Evolutionary conservation across 2,329 filamentous ascomycete genomes (phyloP), one percentile per base, ranked within the genome.

Genomic region (Onygena corvina): DNA sequence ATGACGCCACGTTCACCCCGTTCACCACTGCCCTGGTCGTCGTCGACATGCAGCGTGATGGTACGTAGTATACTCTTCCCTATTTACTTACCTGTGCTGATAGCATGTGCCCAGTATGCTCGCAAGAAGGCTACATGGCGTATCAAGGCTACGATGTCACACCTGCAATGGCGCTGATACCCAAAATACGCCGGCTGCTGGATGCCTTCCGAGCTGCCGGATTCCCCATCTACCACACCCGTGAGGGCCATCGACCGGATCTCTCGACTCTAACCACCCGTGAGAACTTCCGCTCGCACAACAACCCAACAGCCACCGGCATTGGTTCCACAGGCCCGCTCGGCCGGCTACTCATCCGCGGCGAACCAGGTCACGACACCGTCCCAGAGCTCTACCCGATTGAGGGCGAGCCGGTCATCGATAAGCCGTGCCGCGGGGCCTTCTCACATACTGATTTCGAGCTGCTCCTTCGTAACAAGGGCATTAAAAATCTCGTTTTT

Each of bases 311-410:
- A 0, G 67, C 69, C 5, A 56, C 75, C n/a, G 72, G 73, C 0
- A 78, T 80, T 40, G 72, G 70, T 2, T 69, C 71, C 8, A 61
- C 53, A 11, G 77, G 77, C 0, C 76, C 76, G 1, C 60, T 80
- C 38, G 77, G 78, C 1, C 71, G 73, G n/a, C 67, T 80, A 2
- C 63, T 81, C 3, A 66, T 81, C 20, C 72, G 77, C 16, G 77
- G 78, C 0, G 74, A 80, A 56, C 57, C 64, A 18, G 78, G 78
- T 0, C 76, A 80, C 57, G 76, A 75, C 42, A 77, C 73, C 25
- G 69, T 80, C 14, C 63, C 70, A 5, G 76, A 80, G 55, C 60
- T 77, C 27, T 70, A 69, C 50, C 75, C 74, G 11, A 49, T 70
- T 12, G 60, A 62, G 1, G 64, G 63, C 2, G 75, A 77, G 55